These are phyloP conservation scores for Talaromyces amestolkiae DNA, from an alignment of 2,329 filamentous ascomycete genomes.

Conservation along the genomic window DNA sequence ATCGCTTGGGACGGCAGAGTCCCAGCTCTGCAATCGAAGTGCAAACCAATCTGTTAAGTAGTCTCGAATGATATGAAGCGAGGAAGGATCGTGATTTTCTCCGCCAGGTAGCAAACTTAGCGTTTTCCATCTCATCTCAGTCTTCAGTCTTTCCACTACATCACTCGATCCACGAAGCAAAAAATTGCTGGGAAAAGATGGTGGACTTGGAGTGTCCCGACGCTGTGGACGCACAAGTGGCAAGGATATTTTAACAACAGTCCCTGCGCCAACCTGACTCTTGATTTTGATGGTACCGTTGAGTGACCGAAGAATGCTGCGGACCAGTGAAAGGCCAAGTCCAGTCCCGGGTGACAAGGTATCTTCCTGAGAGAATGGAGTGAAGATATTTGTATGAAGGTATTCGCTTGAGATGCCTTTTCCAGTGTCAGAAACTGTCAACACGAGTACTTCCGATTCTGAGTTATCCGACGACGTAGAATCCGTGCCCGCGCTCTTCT, in stretches of 20 bases:
- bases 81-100: not conserved
- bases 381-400: constrained; percentile 55
- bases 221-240: constrained; percentile 26
- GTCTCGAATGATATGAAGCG: not conserved
- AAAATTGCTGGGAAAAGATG: not conserved
- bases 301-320: constrained; percentile 55
- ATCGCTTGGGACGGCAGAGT: not conserved
- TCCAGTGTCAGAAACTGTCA: constrained; percentile 58
- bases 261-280: constrained; percentile 49
- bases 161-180: not conserved
- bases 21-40: not conserved
- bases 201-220: not conserved
- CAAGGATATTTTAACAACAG: constrained; percentile 49
- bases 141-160: not conserved
- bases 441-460: constrained; percentile 16
- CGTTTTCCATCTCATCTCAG: not conserved
- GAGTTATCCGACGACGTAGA: not conserved
- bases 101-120: not conserved
- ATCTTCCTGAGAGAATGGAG: constrained; percentile 62
- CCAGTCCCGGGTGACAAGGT: constrained; percentile 57
- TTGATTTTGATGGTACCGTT: constrained; percentile 55
- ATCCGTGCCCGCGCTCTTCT: constrained; percentile 20
- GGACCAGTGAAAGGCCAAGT: constrained; percentile 61
- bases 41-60: not conserved
- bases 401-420: constrained; percentile 60